Evolutionary conservation across 139 green algal species (phyloP).

Genomic region (Chlamydomonas eustigma): DNA sequence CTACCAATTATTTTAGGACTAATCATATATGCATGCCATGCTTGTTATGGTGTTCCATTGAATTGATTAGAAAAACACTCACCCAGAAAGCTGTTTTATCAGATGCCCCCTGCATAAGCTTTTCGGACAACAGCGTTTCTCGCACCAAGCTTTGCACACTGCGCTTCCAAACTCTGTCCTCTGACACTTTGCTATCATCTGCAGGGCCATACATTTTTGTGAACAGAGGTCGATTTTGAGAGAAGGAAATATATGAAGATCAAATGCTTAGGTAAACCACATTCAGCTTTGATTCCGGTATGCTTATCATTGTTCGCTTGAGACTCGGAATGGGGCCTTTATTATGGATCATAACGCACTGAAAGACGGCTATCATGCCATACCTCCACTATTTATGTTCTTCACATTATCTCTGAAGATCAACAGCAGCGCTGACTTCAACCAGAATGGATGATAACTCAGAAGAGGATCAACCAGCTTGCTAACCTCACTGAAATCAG

Average conservation of each 20-base stretch:
- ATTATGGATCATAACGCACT: background rate
- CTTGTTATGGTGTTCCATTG: background rate
- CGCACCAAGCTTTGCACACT: conserved; percentile 43
- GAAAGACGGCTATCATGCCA: too few relatives aligned
- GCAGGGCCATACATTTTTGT: too few relatives aligned
- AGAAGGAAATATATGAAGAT: too few relatives aligned
- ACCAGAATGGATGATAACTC: conserved; percentile 83
- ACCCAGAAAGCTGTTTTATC: conserved; percentile 53
- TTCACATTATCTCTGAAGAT: background rate
- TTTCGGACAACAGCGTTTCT: conserved; percentile 52
- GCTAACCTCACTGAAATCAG: conserved; percentile 18
- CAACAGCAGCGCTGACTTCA: conserved; percentile 49
- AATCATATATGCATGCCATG: too few relatives aligned
- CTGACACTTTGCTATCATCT: too few relatives aligned
- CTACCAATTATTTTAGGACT: too few relatives aligned
- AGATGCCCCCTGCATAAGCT: conserved; percentile 34
- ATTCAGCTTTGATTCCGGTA: too few relatives aligned
- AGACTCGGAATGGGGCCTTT: too few relatives aligned
- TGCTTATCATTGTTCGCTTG: too few relatives aligned
- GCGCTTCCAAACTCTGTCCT: conserved; percentile 10
- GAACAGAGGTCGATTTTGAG: too few relatives aligned
- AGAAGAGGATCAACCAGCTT: conserved; percentile 53
- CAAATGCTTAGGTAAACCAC: too few relatives aligned
- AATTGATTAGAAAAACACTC: conserved; percentile 10
- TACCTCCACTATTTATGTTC: background rate